phyloP scores from a whole-genome alignment of 116 monocot genomes.

The Papilionanthe hybrid region DNA sequence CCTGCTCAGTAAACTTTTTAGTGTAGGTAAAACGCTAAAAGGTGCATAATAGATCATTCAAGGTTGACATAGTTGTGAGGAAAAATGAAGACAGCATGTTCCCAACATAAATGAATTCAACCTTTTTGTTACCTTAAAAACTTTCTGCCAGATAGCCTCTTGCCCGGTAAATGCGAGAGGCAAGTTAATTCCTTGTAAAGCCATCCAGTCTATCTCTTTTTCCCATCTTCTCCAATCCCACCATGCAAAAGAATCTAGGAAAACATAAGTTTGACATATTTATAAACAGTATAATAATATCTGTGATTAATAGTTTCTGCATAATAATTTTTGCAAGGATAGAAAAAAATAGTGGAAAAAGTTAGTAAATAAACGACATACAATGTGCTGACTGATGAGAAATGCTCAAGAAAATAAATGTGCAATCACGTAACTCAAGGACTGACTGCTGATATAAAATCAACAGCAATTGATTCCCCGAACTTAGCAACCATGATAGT shows the following conservation, averaged over 20 bases:
- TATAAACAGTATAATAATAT: not conserved
- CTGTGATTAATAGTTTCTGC: not conserved
- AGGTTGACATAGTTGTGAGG: not conserved
- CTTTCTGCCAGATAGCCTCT: conserved; percentile 90
- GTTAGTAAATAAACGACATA: not conserved
- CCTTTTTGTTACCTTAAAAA: conserved; percentile 59
- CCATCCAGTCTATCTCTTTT: conserved; percentile 98
- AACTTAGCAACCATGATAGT: not conserved
- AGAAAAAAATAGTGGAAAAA: not conserved
- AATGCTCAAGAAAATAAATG: not conserved
- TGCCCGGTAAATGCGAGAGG: conserved; percentile 97
- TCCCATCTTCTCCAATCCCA: conserved; percentile 99
- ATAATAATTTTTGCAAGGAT: no score
- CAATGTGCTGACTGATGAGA: not conserved
- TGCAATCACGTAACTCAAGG: not conserved
- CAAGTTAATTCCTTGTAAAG: conserved; percentile 92
- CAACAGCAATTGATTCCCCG: not conserved
- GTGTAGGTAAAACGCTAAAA: not conserved
- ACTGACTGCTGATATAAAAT: not conserved
- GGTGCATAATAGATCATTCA: not conserved
- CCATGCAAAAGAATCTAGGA: conserved; percentile 93
- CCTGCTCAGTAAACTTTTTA: not conserved
- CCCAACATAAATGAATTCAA: not conserved
- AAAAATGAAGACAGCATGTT: not conserved
- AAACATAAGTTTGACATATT: conserved; percentile 3